A percentile compares a stretch with the other conserved stretches of the same genome.
Conservation (phyloP, 495 filamentous ascomycete species). For the Thozetella sp. region DNA sequence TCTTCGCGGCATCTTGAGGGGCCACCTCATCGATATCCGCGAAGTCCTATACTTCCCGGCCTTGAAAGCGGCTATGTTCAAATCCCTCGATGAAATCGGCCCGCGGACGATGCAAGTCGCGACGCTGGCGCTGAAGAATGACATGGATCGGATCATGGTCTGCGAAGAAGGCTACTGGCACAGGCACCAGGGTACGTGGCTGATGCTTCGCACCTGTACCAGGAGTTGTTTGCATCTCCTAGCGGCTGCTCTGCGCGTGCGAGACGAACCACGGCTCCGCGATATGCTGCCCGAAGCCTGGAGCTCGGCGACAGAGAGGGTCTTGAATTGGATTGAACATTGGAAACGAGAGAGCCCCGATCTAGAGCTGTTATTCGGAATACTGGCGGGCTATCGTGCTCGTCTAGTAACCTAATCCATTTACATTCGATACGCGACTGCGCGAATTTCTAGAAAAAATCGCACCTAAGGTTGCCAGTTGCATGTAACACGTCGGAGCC, state of each 20-base stretch:
- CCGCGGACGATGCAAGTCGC: not conserved
- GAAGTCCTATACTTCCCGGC: not conserved
- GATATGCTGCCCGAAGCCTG: not conserved
- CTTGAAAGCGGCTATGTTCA: not conserved
- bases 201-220: not conserved
- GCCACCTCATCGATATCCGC: not conserved
- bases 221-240: not conserved
- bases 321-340: not conserved
- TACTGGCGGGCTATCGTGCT: not conserved
- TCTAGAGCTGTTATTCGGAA: not conserved
- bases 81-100: not conserved
- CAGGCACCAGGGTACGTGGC: not conserved
- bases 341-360: not conserved
- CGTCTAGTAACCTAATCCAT: not conserved
- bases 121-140: not conserved
- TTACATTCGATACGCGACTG: too few relatives aligned
- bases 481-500: too few relatives aligned
- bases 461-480: too few relatives aligned
- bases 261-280: not conserved
- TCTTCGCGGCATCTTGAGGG: not conserved
- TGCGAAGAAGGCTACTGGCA: not conserved
- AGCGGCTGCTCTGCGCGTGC: not conserved
- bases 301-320: not conserved
- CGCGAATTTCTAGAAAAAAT: too few relatives aligned
- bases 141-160: not conserved